Evolutionary conservation across 2,329 filamentous ascomycete genomes (phyloP).

Genomic region (Calonectria hongkongensis): DNA sequence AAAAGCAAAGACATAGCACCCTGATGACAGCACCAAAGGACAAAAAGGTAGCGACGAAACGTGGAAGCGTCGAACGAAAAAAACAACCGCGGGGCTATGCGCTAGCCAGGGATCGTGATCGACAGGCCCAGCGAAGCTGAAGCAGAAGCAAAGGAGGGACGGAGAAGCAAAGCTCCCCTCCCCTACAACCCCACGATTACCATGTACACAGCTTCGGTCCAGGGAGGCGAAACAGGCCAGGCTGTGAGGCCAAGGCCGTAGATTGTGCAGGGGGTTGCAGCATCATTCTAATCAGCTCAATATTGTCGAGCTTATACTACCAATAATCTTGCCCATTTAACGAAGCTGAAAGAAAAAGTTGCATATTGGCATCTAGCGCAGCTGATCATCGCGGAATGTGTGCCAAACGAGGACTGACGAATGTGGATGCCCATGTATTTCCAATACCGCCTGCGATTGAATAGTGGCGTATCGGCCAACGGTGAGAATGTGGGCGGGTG

Average conservation of each 20-base stretch:
- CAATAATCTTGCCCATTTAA: conserved; percentile 17
- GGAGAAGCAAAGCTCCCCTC: conserved; percentile 17
- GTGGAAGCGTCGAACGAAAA: conserved; percentile 37
- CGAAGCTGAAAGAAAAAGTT: conserved; percentile 33
- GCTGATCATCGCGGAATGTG: conserved; percentile 5
- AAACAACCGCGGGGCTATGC: conserved; percentile 33
- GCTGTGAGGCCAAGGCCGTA: conserved; percentile 17
- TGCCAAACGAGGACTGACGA: conserved; percentile 17
- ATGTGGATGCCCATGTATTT: conserved; percentile 1
- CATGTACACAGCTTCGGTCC: conserved; percentile 28
- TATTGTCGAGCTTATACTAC: conserved; percentile 5
- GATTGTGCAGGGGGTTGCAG: conserved; percentile 16
- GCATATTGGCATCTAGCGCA: conserved; percentile 20
- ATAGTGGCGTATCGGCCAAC: not conserved
- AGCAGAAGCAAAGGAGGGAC: conserved; percentile 16
- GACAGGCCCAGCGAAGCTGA: conserved; percentile 38
- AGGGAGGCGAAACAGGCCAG: conserved; percentile 31
- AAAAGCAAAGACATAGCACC: conserved; percentile 27
- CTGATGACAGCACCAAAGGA: conserved; percentile 13
- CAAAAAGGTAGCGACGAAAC: conserved; percentile 39
- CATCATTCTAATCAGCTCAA: conserved; percentile 26
- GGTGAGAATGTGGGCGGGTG: conserved; percentile 10
- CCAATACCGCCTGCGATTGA: not conserved
- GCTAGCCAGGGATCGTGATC: conserved; percentile 35
- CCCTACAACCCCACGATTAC: conserved; percentile 29